Evolutionary conservation across 495 filamentous ascomycete genomes (phyloP), one percentile per base, ranked within the genome.

Genomic region (Aspergillus bertholletiae): DNA sequence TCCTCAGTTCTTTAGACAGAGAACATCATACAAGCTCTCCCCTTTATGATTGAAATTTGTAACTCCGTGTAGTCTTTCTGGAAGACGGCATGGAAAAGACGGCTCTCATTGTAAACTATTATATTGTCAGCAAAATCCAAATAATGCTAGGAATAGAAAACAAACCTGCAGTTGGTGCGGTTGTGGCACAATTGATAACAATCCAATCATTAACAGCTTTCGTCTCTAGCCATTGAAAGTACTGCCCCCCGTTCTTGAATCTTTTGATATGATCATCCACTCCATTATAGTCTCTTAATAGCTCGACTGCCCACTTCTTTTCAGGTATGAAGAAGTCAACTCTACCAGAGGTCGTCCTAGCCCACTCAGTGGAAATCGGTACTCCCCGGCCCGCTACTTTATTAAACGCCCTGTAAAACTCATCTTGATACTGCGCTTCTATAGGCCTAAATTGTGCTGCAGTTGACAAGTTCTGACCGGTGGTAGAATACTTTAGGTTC

Each of bases 351-450:
- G 15, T 23, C 7, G 50, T 53, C 37, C 54, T 54, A 8, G 62
- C 56, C 63, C 57, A 66, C 49, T 60, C 54, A 30, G 35, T 55
- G 40, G 26, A 60, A 20, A 63, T 49, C 47, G 57, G 57, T 34
- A 63, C 57, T 47, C 54, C 60, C 45, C 50, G 37, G 43, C 60
- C 63, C 32, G 45, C 56, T 46, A 66, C 20, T 26, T 8, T 28
- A 28, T 54, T 57, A 39, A 58, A 62, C 21, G 34, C 45, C 40
- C 44, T 46, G 37, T 61, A 64, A 54, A 58, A 64, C 21, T 64
- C 58, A 47, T 59, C 62, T 46, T 62, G 62, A 53, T 62, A 65
- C 32, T 65, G 59, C 20, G 56, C 56, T 28, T 60, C 62, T 15
- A 65, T 6, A 11, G 56, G 59, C 45, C 46, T 52, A 27, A 18